Percentiles rank a stretch among this genome's conserved stretches.
These are phyloP conservation scores for Pseudonitzschia multiseries DNA, from an alignment of 108 stramenopile species.

Conservation along the genomic window DNA sequence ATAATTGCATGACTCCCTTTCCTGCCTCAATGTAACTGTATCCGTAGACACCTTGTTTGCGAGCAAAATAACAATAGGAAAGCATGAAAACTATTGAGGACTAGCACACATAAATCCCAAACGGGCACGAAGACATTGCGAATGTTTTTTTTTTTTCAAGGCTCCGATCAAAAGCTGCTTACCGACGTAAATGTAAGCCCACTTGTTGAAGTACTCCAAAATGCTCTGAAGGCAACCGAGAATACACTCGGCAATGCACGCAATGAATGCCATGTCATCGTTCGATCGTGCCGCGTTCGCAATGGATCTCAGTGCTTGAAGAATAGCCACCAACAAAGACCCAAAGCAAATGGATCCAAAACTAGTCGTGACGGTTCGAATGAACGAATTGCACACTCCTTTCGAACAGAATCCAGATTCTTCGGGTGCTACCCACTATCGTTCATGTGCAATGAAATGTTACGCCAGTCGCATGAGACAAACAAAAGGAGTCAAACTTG, in stretches of 20 bases:
- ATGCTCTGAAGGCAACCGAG: constrained; percentile 51
- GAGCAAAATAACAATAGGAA: neutral
- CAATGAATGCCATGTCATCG: constrained; percentile 47
- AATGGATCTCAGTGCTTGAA: constrained; percentile 69
- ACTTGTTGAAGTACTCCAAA: constrained; percentile 83
- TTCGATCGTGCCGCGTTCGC: constrained; percentile 56
- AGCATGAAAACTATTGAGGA: neutral
- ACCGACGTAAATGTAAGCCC: constrained; percentile 89
- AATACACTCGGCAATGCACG: constrained; percentile 68
- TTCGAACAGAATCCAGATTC: constrained; percentile 63
- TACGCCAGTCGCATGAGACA: too few relatives aligned
- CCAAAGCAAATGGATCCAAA: constrained; percentile 95
- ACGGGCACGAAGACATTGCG: neutral
- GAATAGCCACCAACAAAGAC: constrained; percentile 80
- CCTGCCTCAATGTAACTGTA: constrained; percentile 81
- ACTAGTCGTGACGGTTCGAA: constrained; percentile 74
- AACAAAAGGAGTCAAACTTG: neutral
- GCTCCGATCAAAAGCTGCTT: too few relatives aligned
- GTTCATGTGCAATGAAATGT: neutral
- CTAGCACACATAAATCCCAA: neutral
- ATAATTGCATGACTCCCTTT: constrained; percentile 77
- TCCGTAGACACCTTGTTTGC: constrained; percentile 68
- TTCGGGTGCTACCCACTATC: constrained; percentile 79
- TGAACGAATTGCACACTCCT: constrained; percentile 57
- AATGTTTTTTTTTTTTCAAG: neutral